Evolutionary conservation across 345 rosid species (phyloP).

Genomic region (Murraya koenigii): DNA sequence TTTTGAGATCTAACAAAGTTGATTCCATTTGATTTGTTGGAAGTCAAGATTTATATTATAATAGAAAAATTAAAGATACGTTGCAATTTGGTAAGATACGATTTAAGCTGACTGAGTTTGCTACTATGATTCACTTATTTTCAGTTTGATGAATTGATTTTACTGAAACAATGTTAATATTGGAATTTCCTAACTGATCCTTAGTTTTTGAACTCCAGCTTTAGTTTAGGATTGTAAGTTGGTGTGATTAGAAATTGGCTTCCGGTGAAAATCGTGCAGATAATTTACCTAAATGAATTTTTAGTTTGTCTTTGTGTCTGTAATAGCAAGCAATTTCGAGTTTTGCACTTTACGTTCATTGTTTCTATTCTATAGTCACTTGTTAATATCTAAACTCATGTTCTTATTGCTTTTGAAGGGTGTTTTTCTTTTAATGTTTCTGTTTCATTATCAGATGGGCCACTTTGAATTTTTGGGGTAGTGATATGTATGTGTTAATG

Average conservation of each 20-base stretch:
- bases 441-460: neutral
- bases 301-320: neutral
- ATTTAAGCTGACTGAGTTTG: neutral
- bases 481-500: neutral
- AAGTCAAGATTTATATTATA: neutral
- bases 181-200: neutral
- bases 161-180: neutral
- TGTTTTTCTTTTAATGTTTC: neutral
- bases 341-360: neutral
- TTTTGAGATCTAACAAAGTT: neutral
- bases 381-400: neutral
- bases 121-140: neutral
- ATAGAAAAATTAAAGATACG: neutral
- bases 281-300: too few relatives aligned
- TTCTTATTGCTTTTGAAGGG: neutral
- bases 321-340: neutral
- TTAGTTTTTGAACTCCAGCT: neutral
- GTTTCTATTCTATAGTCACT: neutral
- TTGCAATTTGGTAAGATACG: neutral
- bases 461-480: neutral
- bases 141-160: neutral
- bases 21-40: neutral
- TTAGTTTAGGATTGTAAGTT: neutral
- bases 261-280: neutral
- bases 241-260: neutral